Evolutionary conservation across 257 asterid species (phyloP).

Genomic region (Ophiorrhiza pumila): DNA sequence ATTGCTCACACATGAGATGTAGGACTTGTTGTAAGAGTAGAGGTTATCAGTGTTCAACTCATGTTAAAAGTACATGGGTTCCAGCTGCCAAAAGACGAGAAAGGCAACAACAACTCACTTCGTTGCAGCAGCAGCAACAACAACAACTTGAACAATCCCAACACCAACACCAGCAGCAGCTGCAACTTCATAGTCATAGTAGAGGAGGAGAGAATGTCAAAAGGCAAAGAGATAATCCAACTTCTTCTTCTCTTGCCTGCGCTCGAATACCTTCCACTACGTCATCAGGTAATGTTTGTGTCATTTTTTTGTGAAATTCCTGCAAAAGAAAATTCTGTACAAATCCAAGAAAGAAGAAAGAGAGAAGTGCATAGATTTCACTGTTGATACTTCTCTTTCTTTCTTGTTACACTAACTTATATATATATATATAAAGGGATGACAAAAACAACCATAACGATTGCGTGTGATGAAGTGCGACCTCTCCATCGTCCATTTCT

Average conservation of each 20-base stretch:
- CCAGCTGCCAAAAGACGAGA: constrained; percentile 84
- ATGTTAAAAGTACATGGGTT: constrained; percentile 88
- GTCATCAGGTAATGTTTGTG: constrained; percentile 42
- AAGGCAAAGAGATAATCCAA: constrained; percentile 44
- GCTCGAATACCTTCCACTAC: constrained; percentile 48
- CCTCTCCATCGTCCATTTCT: neutral
- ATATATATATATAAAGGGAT: constrained; percentile 13
- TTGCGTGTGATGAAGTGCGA: constrained; percentile 32
- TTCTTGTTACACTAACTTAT: too few relatives aligned
- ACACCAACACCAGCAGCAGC: constrained; percentile 16
- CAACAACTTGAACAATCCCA: constrained; percentile 8
- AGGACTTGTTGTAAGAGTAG: constrained; percentile 88
- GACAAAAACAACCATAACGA: neutral
- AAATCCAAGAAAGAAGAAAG: constrained; percentile 1
- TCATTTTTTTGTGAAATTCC: neutral
- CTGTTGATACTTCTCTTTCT: constrained; percentile 11
- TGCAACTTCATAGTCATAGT: constrained; percentile 21
- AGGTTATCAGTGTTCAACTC: constrained; percentile 74
- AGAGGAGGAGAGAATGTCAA: constrained; percentile 29
- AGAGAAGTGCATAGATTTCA: constrained; percentile 10
- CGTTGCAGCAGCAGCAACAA: constrained; percentile 28
- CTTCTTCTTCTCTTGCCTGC: constrained; percentile 54
- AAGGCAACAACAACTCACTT: constrained; percentile 50
- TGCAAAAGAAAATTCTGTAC: neutral
- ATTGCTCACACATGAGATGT: constrained; percentile 84